Base-by-base conservation (phyloP, 176 grass and related monocot species). In the Miscanthus lutarioriparius region DNA sequence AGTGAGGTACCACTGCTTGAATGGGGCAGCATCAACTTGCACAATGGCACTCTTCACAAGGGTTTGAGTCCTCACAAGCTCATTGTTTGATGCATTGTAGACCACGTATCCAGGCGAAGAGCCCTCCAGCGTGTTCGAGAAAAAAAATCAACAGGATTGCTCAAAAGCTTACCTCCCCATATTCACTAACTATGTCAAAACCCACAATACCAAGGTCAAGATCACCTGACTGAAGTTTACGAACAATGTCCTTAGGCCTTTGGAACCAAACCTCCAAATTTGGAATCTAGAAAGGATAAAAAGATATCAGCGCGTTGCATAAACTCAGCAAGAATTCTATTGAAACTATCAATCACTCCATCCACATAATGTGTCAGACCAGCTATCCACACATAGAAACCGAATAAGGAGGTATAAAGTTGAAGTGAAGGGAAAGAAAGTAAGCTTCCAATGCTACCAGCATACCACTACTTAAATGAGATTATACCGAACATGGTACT, bases 211-310 rank as follows among this genome's bases (percentile, higher is more conserved):
- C 96, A 68, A 99, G 91, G 67, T 96, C 96, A 62, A 99, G 80
- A 88, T 99, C 91, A 22, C 96, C 96, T 70, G 90, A 94, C 48
- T 71, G 86, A 47, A 99, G 78, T 88, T 99, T 96, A 61, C 88
- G 86, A 10, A 99, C 90, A 45, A 99, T 99, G 83, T 99, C 96
- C 63, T 90, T 99, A 26, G 96, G 96, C 79, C 93, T 94, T 81
- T 99, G 93, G 81, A 99, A 91, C 96, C 96, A 99, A 69, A 99
- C 93, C 78, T 96, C 96, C 83, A 99, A 82, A 73, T 96, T 96
- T 65, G 96, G 83, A 8, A 99, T 82, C 93, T 99, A 67, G 28
- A 87, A 61, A 37, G 28, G 17, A 30, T 25, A 5, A 64, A 72
- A 78, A 27, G 16, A 47, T 36, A 23, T 33, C 37, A 77, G 28